These are phyloP conservation scores for Stephania japonica DNA, from an alignment of 164 flowering plant genomes.

Conservation along the genomic window DNA sequence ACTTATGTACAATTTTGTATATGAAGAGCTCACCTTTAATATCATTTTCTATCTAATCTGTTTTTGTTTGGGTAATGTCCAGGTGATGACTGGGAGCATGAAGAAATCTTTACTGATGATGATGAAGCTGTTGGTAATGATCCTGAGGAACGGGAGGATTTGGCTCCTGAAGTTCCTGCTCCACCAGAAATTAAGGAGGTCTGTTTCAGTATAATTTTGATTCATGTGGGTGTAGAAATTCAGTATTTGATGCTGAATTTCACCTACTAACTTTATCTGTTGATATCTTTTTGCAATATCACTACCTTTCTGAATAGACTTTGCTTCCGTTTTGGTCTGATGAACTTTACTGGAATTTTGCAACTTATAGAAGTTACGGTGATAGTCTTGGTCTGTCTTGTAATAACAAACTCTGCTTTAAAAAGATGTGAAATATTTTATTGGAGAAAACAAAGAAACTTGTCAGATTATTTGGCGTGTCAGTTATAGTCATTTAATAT, in stretches of 20 bases:
- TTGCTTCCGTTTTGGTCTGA: not conserved
- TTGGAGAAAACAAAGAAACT: too few species aligned
- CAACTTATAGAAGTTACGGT: not conserved
- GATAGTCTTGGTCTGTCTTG: not conserved
- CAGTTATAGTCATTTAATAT: too few species aligned
- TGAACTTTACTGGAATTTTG: not conserved
- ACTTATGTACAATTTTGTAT: not conserved
- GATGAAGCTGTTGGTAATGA: constrained; percentile 89
- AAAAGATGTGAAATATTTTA: too few species aligned
- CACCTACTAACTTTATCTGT: not conserved
- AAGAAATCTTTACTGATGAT: constrained; percentile 96
- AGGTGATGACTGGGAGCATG: constrained; percentile 99
- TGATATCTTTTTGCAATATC: not conserved
- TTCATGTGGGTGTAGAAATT: not conserved
- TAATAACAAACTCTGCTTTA: too few species aligned
- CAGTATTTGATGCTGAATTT: not conserved
- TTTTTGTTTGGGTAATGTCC: constrained; percentile 10
- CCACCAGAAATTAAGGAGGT: constrained; percentile 99
- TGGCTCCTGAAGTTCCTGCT: constrained; percentile 93
- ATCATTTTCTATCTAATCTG: constrained; percentile 1
- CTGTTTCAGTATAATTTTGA: not conserved
- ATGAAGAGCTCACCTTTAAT: not conserved
- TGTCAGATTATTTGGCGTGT: too few species aligned
- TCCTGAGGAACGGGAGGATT: constrained; percentile 90
- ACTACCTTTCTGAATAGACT: too few species aligned